Base-by-base conservation (phyloP, 352 stramenopile genomes). In the Aphanomyces euteiches region DNA sequence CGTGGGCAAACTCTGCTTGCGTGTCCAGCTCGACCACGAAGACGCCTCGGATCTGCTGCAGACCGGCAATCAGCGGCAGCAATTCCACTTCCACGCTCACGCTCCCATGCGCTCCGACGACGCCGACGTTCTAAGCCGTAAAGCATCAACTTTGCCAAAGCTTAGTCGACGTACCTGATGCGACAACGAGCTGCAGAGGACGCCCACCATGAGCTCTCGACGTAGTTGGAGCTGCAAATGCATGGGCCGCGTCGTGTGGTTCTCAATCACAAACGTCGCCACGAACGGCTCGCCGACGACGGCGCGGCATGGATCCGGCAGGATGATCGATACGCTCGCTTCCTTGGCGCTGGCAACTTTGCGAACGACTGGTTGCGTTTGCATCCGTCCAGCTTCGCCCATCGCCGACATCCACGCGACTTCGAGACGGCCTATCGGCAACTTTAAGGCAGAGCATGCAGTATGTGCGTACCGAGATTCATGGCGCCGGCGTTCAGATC, bases 371-470 rank as follows among this genome's bases (percentile, higher is more conserved):
- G 83, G 82, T 69, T 93, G 85, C 38, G 85, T 95, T 64, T 93
- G 83, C 17, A 95, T 80, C 0, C 84, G 90, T 0, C 87, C 87
- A 28, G 87, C 82, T 76, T 95, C 87, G 1, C 87, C 87, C 56
- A 92, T 83, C 3, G 81, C 82, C 13, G 80, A 89, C 76, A 93
- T 92, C 87, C 87, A 95, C 15, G 82, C 81, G 3, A 95, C 85
- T 66, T 93, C 83, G 15, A 95, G 77, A 17, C 85, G 79, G 0
- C 87, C 87, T 8, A 91, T 66, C 0, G 36, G 7, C 63, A 21
- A 12, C 7, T 61, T 13, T 37, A 10, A 8, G 57, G 21, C 39
- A 38, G 10, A 21, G 17, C 21, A 3, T 6, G 28, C 3, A 15
- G 38, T 66, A 38, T 34, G 1, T 5, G n/a, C 28, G 13, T 40